Evolutionary conservation across 768 basidiomycete genomes (phyloP).

Genomic region (Guyanaporus albipodus): DNA sequence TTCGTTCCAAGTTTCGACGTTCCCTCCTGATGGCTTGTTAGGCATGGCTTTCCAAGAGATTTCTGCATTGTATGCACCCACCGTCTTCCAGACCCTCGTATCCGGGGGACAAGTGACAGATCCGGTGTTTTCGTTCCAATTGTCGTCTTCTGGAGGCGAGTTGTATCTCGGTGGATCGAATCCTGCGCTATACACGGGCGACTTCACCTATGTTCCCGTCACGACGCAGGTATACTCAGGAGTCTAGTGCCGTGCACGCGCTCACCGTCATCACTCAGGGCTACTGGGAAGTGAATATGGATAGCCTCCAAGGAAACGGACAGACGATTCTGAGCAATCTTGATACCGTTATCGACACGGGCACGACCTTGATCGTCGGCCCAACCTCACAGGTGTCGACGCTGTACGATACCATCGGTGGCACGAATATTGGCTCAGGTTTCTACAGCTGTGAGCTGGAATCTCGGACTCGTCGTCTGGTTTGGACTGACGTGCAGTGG

Average conservation of each 20-base stretch:
- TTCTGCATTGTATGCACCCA: slow-evolving; percentile 30
- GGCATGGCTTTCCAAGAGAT: slow-evolving; percentile 32
- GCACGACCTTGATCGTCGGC: slow-evolving; percentile 13
- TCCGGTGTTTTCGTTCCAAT: slow-evolving; percentile 27
- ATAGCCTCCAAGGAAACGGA: slow-evolving; percentile 1
- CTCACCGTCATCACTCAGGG: slow-evolving; percentile 5
- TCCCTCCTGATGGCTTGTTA: slow-evolving; percentile 14
- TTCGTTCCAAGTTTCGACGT: not conserved
- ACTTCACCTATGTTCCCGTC: slow-evolving; percentile 32
- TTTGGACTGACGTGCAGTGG: not conserved
- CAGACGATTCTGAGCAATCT: slow-evolving; percentile 6
- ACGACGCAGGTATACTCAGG: slow-evolving; percentile 16
- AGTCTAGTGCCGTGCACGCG: not conserved
- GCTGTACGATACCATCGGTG: not conserved
- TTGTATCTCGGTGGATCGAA: slow-evolving; percentile 42
- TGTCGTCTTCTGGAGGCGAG: slow-evolving; percentile 25
- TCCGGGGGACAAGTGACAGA: slow-evolving; percentile 9
- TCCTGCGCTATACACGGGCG: slow-evolving; percentile 34
- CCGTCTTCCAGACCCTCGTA: slow-evolving; percentile 31
- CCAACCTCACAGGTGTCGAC: not conserved
- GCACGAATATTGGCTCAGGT: slow-evolving; percentile 22
- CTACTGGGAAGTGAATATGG: slow-evolving; percentile 14
- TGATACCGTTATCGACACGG: slow-evolving; percentile 18
- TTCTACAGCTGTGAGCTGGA: slow-evolving; percentile 29
- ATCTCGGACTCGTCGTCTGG: not conserved